Conservation (phyloP, 2,329 filamentous ascomycete genomes). For the Ophiosphaerella herpotricha region DNA sequence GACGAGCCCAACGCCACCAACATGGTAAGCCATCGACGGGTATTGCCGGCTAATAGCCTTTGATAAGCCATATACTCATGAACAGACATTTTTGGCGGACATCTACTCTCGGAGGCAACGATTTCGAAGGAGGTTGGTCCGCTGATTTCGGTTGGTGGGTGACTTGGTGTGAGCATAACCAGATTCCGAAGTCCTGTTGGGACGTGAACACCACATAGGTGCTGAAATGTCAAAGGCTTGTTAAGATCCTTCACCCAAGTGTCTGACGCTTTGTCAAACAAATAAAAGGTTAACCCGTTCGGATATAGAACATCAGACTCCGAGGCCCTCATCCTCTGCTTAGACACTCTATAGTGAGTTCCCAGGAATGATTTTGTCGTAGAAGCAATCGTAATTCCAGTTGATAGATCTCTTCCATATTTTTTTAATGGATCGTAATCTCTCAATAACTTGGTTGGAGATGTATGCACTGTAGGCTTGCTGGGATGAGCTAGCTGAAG, state of each 20-base stretch:
- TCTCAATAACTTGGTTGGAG: too few species aligned
- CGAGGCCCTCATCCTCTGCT: too few species aligned
- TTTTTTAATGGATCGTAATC: too few species aligned
- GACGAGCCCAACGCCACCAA: slow-evolving; percentile 57
- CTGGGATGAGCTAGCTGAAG: slow-evolving; percentile 38
- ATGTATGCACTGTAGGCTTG: too few species aligned
- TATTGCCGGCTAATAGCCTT: slow-evolving; percentile 52
- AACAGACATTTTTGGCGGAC: slow-evolving; percentile 52
- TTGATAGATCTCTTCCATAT: too few species aligned
- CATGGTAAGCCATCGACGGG: slow-evolving; percentile 55
- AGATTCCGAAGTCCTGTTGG: too few species aligned
- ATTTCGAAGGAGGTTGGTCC: slow-evolving; percentile 60
- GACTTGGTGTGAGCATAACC: too few species aligned
- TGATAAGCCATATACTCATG: slow-evolving; percentile 62
- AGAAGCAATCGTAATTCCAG: slow-evolving; percentile 50
- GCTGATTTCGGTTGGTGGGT: too few species aligned
- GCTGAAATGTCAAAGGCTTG: too few species aligned
- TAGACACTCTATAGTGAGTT: slow-evolving; percentile 52
- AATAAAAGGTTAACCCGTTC: slow-evolving; percentile 53
- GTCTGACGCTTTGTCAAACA: slow-evolving; percentile 51
- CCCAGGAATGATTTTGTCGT: slow-evolving; percentile 52
- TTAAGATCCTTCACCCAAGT: slow-evolving; percentile 45
- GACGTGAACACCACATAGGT: too few species aligned
- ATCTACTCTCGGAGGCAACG: slow-evolving; percentile 55
- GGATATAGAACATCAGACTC: slow-evolving; percentile 17